phyloP scores from a whole-genome alignment of 176 grass and related monocot species.

The Aegilops speltoides region DNA sequence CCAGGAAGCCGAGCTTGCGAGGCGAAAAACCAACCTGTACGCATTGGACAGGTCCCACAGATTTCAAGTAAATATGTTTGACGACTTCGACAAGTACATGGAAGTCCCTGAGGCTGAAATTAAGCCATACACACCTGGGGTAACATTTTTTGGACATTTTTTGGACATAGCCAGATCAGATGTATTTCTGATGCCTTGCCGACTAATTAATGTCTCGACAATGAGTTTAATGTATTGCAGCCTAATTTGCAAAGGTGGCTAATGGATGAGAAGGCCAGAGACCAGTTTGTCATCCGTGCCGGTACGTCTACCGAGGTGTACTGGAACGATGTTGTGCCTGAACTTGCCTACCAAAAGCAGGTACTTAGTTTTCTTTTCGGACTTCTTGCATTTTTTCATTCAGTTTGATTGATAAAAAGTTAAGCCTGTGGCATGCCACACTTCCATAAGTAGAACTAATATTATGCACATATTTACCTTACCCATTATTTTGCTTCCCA shows the following conservation, averaged over 20 bases:
- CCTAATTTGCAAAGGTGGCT: conserved; percentile 78
- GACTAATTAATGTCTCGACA: no score
- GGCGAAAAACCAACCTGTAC: no score
- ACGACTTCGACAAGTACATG: conserved; percentile 88
- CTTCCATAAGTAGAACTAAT: no score
- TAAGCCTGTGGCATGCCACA: no score
- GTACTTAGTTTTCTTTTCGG: conserved; percentile 30
- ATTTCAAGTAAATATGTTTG: conserved; percentile 55
- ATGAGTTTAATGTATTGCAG: conserved; percentile 17
- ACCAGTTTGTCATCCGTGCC: conserved; percentile 81
- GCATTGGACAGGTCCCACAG: no score
- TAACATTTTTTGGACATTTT: no score
- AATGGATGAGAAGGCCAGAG: conserved; percentile 70
- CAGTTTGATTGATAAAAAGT: background rate
- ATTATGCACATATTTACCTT: no score
- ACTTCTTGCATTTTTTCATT: background rate
- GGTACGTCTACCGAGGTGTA: conserved; percentile 72
- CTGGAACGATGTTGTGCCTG: conserved; percentile 76
- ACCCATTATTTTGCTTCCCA: no score
- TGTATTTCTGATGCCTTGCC: no score
- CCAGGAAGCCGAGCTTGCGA: no score
- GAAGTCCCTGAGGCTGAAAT: conserved; percentile 74
- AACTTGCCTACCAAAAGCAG: conserved; percentile 77
- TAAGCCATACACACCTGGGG: conserved; percentile 50
- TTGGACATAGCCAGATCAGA: no score